Evolutionary conservation across 768 basidiomycete genomes (phyloP).

Genomic region (Leccinellum albellum): DNA sequence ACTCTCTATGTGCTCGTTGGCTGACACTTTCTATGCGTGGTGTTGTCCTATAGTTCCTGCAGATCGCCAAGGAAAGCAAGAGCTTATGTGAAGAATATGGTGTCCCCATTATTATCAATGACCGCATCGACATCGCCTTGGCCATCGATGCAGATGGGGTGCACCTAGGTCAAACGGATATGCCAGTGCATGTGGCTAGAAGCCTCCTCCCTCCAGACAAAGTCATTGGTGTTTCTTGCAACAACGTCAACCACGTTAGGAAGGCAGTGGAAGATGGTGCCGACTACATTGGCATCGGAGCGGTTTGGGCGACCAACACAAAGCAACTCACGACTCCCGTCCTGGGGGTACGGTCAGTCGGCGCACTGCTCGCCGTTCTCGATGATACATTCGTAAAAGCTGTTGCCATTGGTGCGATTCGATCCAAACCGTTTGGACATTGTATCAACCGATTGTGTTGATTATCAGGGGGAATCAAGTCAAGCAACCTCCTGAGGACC

Average conservation of each 20-base stretch:
- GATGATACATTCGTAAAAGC: slow-evolving; percentile 62
- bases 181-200: slow-evolving; percentile 65
- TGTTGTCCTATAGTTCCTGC: slow-evolving; percentile 56
- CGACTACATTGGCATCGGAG: slow-evolving; percentile 87
- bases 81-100: slow-evolving; percentile 68
- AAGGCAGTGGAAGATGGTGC: slow-evolving; percentile 60
- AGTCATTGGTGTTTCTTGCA: slow-evolving; percentile 81
- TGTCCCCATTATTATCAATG: slow-evolving; percentile 84
- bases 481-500: slow-evolving; percentile 68
- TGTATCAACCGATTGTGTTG: neutral
- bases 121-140: slow-evolving; percentile 82
- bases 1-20: neutral
- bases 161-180: slow-evolving; percentile 88
- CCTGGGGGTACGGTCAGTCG: slow-evolving; percentile 72
- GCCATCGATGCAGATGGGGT: slow-evolving; percentile 75
- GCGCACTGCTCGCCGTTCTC: slow-evolving; percentile 59
- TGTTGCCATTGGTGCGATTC: slow-evolving; percentile 76
- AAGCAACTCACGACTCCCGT: slow-evolving; percentile 65
- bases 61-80: slow-evolving; percentile 68
- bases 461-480: slow-evolving; percentile 77
- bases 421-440: neutral
- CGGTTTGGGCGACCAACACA: slow-evolving; percentile 77
- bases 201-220: slow-evolving; percentile 61
- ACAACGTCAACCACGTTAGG: slow-evolving; percentile 59
- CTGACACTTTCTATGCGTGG: neutral